These are phyloP conservation scores for Calonectria leucothoes DNA, from an alignment of 2,329 filamentous ascomycete genomes.

Conservation along the genomic window DNA sequence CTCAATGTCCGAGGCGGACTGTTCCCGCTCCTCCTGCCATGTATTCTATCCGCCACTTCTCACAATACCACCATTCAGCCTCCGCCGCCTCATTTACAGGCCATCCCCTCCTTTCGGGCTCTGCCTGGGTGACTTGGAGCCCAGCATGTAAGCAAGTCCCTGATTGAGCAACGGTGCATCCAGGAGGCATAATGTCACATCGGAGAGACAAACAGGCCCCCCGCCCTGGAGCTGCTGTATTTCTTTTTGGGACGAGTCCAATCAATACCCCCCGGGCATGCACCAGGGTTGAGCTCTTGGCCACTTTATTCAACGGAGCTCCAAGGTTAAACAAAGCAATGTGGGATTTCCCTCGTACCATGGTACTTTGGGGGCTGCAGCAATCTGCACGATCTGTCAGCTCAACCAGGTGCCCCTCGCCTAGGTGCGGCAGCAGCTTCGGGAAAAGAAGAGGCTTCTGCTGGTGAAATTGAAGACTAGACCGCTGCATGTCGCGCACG, in stretches of 20 bases:
- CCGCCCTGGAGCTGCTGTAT: not conserved
- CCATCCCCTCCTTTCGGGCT: slow-evolving; percentile 10
- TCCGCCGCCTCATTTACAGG: slow-evolving; percentile 33
- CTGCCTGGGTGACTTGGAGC: slow-evolving; percentile 15
- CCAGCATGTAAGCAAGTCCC: slow-evolving; percentile 17
- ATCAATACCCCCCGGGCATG: not conserved
- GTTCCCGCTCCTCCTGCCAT: slow-evolving; percentile 16
- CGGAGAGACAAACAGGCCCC: slow-evolving; percentile 13
- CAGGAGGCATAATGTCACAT: slow-evolving; percentile 32
- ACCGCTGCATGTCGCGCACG: slow-evolving; percentile 4
- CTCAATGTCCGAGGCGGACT: slow-evolving; percentile 7
- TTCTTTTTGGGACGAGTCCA: not conserved
- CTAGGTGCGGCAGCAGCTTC: not conserved
- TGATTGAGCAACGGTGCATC: slow-evolving; percentile 30
- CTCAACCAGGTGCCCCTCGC: not conserved
- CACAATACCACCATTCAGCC: slow-evolving; percentile 30
- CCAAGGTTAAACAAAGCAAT: slow-evolving; percentile 6
- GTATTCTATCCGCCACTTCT: slow-evolving; percentile 26
- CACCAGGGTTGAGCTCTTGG: not conserved
- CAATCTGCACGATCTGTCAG: not conserved
- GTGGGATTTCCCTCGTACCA: not conserved
- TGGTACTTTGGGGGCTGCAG: not conserved
- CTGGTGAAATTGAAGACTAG: not conserved
- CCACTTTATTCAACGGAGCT: not conserved
- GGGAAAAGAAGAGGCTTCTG: not conserved